Conservation (phyloP, 108 stramenopile genomes). For the Skeletonema costatum region DNA sequence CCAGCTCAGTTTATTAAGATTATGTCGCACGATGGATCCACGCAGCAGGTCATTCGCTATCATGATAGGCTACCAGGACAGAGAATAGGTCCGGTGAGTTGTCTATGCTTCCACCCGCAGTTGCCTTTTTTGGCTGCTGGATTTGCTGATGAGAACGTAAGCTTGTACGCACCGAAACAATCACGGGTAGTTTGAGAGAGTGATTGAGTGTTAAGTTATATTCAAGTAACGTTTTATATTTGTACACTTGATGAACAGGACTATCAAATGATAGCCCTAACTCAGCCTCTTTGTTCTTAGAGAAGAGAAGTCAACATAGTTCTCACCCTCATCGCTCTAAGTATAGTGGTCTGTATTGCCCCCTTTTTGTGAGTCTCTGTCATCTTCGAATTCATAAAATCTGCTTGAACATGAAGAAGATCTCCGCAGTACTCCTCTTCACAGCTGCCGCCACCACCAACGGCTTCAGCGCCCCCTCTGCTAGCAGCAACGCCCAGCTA, state of each 20-base stretch:
- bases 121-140: conserved; percentile 92
- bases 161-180: conserved; percentile 58
- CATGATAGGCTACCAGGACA: conserved; percentile 92
- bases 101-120: conserved; percentile 93
- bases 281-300: too few species aligned
- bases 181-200: not conserved
- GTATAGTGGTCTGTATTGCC: too few species aligned
- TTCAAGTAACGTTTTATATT: too few species aligned
- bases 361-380: too few species aligned
- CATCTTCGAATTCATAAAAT: too few species aligned
- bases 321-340: too few species aligned
- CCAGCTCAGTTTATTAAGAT: conserved; percentile 96
- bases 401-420: not conserved
- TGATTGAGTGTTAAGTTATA: too few species aligned
- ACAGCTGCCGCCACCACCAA: not conserved
- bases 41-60: conserved; percentile 88
- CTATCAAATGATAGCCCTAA: too few species aligned
- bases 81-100: conserved; percentile 92
- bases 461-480: not conserved
- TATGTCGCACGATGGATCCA: conserved; percentile 82
- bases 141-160: conserved; percentile 76
- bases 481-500: not conserved
- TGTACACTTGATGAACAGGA: too few species aligned
- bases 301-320: too few species aligned
- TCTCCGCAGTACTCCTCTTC: not conserved